phyloP scores from a whole-genome alignment of 2,329 filamentous ascomycete species.

The Colletotrichum tropicicola region DNA sequence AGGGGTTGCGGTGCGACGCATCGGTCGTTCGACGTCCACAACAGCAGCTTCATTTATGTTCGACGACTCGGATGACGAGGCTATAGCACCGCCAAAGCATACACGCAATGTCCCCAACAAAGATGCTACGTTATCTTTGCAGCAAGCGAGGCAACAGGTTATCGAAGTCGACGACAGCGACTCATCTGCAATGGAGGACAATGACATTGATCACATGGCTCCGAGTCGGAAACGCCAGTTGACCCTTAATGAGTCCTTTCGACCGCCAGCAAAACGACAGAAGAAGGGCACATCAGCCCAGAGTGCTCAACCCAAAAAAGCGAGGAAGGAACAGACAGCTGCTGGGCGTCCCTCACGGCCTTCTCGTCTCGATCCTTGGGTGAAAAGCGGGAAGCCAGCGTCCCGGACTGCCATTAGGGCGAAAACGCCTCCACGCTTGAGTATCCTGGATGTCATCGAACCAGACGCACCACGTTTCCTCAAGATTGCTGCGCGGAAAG shows the following conservation, averaged over 20 bases:
- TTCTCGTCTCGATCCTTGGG: constrained; percentile 7
- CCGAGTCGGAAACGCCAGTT: constrained; percentile 51
- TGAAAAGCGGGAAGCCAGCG: not conserved
- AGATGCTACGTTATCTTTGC: not conserved
- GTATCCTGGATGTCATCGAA: constrained; percentile 69
- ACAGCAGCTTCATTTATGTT: constrained; percentile 39
- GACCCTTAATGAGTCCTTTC: constrained; percentile 39
- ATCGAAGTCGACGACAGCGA: constrained; percentile 45
- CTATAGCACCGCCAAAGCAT: not conserved
- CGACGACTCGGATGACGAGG: constrained; percentile 56
- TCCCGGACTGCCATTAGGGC: constrained; percentile 34
- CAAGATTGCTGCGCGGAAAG: constrained; percentile 68
- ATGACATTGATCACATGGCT: constrained; percentile 61
- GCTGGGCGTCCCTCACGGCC: not conserved
- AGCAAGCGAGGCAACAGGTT: not conserved
- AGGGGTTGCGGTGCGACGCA: constrained; percentile 59
- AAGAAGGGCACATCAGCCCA: constrained; percentile 34
- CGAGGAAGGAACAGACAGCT: constrained; percentile 3
- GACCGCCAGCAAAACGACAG: constrained; percentile 30
- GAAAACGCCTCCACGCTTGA: constrained; percentile 53
- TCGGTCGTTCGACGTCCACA: constrained; percentile 36
- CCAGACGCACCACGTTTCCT: constrained; percentile 64
- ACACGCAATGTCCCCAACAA: not conserved
- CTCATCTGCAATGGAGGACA: constrained; percentile 56
- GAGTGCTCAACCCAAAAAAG: constrained; percentile 37